Evolutionary conservation across 1,284 basidiomycete species (phyloP), one percentile per base, ranked within the genome.

Genomic region (Inonotus hispidus): DNA sequence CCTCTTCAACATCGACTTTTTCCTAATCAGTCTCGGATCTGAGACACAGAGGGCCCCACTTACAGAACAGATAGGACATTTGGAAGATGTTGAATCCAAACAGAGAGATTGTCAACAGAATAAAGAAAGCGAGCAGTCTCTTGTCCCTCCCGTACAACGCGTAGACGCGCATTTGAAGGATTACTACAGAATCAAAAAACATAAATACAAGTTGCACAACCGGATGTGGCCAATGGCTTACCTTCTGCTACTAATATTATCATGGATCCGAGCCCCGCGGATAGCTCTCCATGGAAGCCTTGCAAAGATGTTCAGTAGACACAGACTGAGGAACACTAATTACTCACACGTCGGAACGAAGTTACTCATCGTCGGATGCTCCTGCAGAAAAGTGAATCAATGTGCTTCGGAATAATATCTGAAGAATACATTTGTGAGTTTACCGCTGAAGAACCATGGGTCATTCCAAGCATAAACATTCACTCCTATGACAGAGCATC

Each of bases 161-260:
- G 38, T 56, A 56, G 11, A 56, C 37, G 13, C 53, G 53, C 53
- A 56, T 56, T 27, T 39, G 29, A 8, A 56, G 37, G 8, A 56
- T 56, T 2, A 56, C 53, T 56, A 3, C n/a, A 21, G 16, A 39
- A 10, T 6, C 4, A 27, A n/a, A 16, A 56, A 11, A 4, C 23
- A 41, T 56, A 11, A 7, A 3, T 19, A 14, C 19, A 14, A 3
- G 14, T 6, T 35, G 2, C 14, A 16, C 19, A 41, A 5, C 4
- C n/a, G 4, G 35, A 39, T 3, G 8, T 32, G 29, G 52, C 13
- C 13, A 39, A 13, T 21, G 13, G 37, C 29, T 41, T 25, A 56
- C 53, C 37, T 56, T 56, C 53, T 37, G 53, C 53, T 41, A 41
- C 3, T 13, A 41, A 6, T 21, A 56, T 38, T 11, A 56, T 43